Percentiles rank a stretch among this genome's conserved stretches.
phyloP scores from a whole-genome alignment of 306 rosid genomes.

The Vicia sativa region DNA sequence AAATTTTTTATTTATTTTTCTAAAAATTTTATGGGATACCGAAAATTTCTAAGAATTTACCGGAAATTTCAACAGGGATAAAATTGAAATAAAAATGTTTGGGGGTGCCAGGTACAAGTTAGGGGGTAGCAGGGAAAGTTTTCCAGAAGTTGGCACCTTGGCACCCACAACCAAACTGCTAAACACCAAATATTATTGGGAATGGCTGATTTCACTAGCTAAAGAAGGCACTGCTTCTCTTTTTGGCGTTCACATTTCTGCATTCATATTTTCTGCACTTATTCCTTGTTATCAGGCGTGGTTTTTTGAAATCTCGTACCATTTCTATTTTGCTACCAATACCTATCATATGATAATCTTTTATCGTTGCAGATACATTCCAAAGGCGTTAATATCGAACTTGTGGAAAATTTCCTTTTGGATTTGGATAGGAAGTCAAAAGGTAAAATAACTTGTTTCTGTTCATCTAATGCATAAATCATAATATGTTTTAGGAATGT shows the following conservation, averaged over 20 bases:
- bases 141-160: too few relatives aligned
- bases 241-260: neutral
- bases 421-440: conserved; percentile 68
- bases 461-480: neutral
- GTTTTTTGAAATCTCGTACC: neutral
- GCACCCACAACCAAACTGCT: too few relatives aligned
- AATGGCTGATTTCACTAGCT: neutral
- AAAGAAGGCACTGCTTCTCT: neutral
- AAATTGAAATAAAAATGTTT: too few relatives aligned
- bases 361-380: conserved; percentile 73
- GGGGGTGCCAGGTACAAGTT: too few relatives aligned
- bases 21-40: too few relatives aligned
- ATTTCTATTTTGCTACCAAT: neutral
- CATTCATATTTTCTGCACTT: neutral
- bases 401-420: conserved; percentile 66
- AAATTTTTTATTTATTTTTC: too few relatives aligned
- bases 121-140: too few relatives aligned
- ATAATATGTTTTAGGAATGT: neutral
- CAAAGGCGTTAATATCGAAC: conserved; percentile 65
- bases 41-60: too few relatives aligned
- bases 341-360: neutral
- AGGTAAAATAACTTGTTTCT: conserved; percentile 46
- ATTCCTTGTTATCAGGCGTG: conserved; percentile 1
- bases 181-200: neutral
- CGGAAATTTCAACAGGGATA: too few relatives aligned